Evolutionary conservation across 2,329 filamentous ascomycete species (phyloP).

Genomic region (Paracoccidioides brasiliensis): DNA sequence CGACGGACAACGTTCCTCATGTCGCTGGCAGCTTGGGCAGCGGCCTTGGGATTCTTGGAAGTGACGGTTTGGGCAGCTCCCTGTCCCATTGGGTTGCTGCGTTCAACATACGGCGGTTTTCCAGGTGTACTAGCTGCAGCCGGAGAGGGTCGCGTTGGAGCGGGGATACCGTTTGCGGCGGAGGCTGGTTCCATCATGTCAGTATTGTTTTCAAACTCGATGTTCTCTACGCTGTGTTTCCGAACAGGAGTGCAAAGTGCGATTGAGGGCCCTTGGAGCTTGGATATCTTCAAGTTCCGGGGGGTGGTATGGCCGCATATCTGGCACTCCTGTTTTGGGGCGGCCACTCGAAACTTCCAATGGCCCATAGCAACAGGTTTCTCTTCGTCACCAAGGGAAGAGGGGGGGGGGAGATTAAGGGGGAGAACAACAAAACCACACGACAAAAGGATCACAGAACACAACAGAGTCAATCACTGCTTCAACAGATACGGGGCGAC

Average conservation of each 20-base stretch:
- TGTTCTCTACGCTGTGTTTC: slow-evolving; percentile 7
- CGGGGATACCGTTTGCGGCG: slow-evolving; percentile 18
- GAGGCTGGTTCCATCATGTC: slow-evolving; percentile 21
- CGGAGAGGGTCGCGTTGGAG: slow-evolving; percentile 22
- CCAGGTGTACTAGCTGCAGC: slow-evolving; percentile 33
- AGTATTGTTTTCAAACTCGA: slow-evolving; percentile 16
- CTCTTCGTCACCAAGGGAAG: neutral
- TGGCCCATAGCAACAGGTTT: neutral
- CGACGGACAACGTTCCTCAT: slow-evolving; percentile 93
- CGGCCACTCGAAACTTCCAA: slow-evolving; percentile 1
- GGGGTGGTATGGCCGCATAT: neutral
- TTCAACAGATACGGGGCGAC: neutral
- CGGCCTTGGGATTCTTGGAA: slow-evolving; percentile 51
- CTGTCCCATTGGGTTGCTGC: slow-evolving; percentile 44
- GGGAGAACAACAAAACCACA: neutral
- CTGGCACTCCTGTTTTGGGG: neutral
- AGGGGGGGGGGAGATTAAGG: too few relatives aligned
- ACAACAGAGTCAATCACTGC: neutral
- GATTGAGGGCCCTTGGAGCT: slow-evolving; percentile 11
- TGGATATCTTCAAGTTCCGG: neutral
- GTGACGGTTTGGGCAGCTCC: slow-evolving; percentile 46
- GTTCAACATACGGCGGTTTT: slow-evolving; percentile 45
- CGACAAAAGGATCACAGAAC: neutral
- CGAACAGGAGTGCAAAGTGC: slow-evolving; percentile 5
- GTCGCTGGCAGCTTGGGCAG: slow-evolving; percentile 46